Base-by-base conservation (phyloP, 345 rosid species). In the Brassica nigra region DNA sequence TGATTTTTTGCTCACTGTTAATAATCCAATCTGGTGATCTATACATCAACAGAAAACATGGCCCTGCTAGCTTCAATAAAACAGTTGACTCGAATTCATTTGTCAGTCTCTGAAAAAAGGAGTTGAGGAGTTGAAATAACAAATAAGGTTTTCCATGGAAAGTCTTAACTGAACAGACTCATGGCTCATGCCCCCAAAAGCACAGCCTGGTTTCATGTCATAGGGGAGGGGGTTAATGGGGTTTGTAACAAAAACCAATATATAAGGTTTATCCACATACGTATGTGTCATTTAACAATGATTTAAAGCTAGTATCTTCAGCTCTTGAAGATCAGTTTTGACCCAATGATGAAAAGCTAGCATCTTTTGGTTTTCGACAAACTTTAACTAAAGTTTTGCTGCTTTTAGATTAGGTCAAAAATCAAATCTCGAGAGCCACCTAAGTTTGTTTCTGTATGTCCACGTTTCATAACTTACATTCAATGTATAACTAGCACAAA, bases 1-100 rank as follows among this genome's bases (percentile, higher is more conserved):
- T 61, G 65, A 68, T 49, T 54, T 54, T 47, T 59, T 66, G 5
- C 31, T 29, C 12, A 47, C 16, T 16, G 39, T 66, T 54, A 54
- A 75, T 73, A 67, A 73, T 71, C 3, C 29, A 23, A 61, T 55
- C 29, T 69, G 71, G 55, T 70, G 83, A 54, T 62, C 20, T 59
- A 74, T 54, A 37, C 71, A 61, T 59, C 69, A 78, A 54, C 71
- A 64, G 71, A 70, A 75, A 80, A 80, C 72, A 69, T 69, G 71
- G 49, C 27, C 27, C 44, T 67, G 55, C 27, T 4, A 49, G 18
- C 57, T 52, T 52, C 47, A 54, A 16, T 54, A 47, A 54, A 12
- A 78, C 37, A 61, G 54, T 36, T 9, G 27, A 44, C n/a, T 47
- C 61, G 27, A 42, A 1, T 67, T 18, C 54, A 49, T 47, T 33